A percentile compares a stretch with the other conserved stretches of the same genome.
Evolutionary conservation across 1,139 yeast genomes (phyloP).

Genomic region (Blastobotrys raffinosifermentans): DNA sequence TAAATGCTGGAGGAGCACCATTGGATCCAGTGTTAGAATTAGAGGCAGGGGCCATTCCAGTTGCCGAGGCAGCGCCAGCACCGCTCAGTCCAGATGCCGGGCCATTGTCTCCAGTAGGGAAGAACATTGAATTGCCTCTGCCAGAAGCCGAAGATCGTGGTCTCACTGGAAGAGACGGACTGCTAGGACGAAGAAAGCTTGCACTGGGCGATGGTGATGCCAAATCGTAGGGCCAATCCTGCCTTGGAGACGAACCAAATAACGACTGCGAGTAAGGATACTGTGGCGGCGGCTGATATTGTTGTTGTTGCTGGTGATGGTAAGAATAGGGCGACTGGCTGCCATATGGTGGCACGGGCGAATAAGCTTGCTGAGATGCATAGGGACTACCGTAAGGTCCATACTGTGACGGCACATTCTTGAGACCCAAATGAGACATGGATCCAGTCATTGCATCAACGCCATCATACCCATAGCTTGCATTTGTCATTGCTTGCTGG

Average conservation of each 20-base stretch:
- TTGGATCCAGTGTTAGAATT: constrained; percentile 1
- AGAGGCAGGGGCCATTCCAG: background rate
- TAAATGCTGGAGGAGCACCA: constrained; percentile 12
- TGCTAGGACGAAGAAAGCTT: constrained; percentile 20
- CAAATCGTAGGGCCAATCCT: no score
- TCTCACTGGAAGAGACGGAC: constrained; percentile 24
- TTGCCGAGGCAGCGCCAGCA: background rate
- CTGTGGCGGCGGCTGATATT: no score
- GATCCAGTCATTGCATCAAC: background rate
- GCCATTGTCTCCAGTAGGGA: constrained; percentile 2
- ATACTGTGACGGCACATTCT: no score
- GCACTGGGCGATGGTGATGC: no score
- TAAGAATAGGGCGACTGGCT: no score
- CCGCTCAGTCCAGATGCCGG: background rate
- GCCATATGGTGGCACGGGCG: no score
- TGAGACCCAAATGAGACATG: no score
- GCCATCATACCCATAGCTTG: constrained; percentile 14
- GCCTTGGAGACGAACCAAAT: no score
- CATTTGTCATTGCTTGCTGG: constrained; percentile 29
- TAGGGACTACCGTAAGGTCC: no score
- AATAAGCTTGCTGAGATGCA: no score
- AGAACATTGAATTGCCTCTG: constrained; percentile 13
- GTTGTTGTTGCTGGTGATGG: no score
- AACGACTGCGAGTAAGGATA: no score
- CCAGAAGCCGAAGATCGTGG: constrained; percentile 24